Evolutionary conservation across 1,284 basidiomycete species (phyloP).

Genomic region (Ustilago esculenta): DNA sequence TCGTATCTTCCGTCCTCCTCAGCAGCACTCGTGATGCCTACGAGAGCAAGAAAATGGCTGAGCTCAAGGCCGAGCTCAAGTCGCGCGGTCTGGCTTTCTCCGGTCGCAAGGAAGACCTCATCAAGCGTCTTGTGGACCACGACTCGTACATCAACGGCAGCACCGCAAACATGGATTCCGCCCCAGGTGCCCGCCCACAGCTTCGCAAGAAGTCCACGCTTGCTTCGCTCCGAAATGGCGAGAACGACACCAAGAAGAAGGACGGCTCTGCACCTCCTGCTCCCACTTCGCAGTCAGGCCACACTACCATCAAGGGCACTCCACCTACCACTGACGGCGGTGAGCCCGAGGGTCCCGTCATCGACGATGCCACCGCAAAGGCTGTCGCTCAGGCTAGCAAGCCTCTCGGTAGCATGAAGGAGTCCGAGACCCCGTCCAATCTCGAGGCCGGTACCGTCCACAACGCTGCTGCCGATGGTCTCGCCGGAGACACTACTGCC

Average conservation of each 20-base stretch:
- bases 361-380: slow-evolving; percentile 39
- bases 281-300: slow-evolving; percentile 23
- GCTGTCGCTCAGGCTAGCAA: slow-evolving; percentile 31
- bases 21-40: slow-evolving; percentile 57
- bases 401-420: slow-evolving; percentile 48
- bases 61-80: slow-evolving; percentile 57
- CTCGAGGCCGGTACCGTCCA: slow-evolving; percentile 52
- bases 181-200: slow-evolving; percentile 30
- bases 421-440: slow-evolving; percentile 41
- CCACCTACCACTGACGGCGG: slow-evolving; percentile 11
- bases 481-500: slow-evolving; percentile 34
- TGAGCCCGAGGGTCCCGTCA: slow-evolving; percentile 20
- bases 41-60: slow-evolving; percentile 51
- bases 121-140: slow-evolving; percentile 56
- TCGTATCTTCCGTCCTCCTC: slow-evolving; percentile 59
- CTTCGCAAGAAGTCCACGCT: slow-evolving; percentile 53
- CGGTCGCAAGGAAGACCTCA: slow-evolving; percentile 58
- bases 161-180: slow-evolving; percentile 29
- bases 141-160: slow-evolving; percentile 53
- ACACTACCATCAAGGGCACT: slow-evolving; percentile 21
- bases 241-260: slow-evolving; percentile 15
- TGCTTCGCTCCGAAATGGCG: slow-evolving; percentile 36
- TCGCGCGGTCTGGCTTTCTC: slow-evolving; percentile 57
- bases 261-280: slow-evolving; percentile 20
- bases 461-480: slow-evolving; percentile 48